Evolutionary conservation across 208 protist genomes (phyloP).

Genomic region (Wallacemonas sp.): DNA sequence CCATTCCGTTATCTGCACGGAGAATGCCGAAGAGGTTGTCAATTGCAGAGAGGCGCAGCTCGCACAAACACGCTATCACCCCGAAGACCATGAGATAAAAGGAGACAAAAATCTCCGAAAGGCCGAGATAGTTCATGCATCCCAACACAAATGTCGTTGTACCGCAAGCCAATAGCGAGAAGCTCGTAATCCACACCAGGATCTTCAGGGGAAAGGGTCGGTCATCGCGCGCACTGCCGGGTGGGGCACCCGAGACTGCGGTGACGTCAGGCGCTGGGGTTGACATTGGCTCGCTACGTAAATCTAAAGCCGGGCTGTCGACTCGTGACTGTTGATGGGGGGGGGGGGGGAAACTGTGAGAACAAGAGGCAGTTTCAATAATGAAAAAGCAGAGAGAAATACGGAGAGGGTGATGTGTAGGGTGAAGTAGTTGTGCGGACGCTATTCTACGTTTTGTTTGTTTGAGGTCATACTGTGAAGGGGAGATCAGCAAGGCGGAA

Average conservation of each 20-base stretch:
- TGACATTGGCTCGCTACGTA: too few relatives aligned
- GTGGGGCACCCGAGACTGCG: neutral
- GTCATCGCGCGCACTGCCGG: conserved; percentile 16
- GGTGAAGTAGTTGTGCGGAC: too few relatives aligned
- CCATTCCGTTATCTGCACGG: conserved; percentile 31
- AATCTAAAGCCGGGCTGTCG: too few relatives aligned
- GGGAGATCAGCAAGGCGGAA: too few relatives aligned
- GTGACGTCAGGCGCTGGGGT: neutral
- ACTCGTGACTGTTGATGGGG: neutral
- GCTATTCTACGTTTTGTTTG: too few relatives aligned
- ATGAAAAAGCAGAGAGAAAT: too few relatives aligned
- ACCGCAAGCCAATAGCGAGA: conserved; percentile 35
- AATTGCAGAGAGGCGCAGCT: conserved; percentile 32
- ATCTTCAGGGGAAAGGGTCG: conserved; percentile 19
- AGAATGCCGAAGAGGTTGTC: conserved; percentile 35
- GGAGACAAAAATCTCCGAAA: conserved; percentile 29
- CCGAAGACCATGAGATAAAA: conserved; percentile 50
- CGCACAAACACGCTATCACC: conserved; percentile 23
- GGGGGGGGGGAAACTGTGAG: too few relatives aligned
- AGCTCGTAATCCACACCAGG: conserved; percentile 35
- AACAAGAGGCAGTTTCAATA: too few relatives aligned
- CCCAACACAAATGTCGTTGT: conserved; percentile 29
- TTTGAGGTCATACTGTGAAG: too few relatives aligned
- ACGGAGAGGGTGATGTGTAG: too few relatives aligned
- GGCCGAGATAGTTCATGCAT: conserved; percentile 20